Evolutionary conservation across 2,329 filamentous ascomycete genomes (phyloP).

Genomic region (Colletotrichum karsti): DNA sequence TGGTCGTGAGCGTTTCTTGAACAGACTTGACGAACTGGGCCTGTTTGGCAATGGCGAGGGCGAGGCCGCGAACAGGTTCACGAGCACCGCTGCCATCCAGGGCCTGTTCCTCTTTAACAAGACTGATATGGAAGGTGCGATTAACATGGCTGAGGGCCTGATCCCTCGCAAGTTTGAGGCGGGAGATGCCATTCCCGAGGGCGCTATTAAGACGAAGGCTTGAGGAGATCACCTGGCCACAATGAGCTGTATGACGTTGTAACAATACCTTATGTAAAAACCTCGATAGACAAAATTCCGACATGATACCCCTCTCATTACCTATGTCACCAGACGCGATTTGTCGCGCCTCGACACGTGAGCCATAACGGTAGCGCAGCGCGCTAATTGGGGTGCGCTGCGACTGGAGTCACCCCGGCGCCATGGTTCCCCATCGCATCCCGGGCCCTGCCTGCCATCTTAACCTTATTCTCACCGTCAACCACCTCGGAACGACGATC

Average conservation of each 20-base stretch:
- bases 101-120: constrained; percentile 97
- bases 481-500: background rate
- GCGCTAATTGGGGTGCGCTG: background rate
- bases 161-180: constrained; percentile 66
- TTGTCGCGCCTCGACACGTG: background rate
- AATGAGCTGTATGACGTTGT: background rate
- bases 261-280: constrained; percentile 21
- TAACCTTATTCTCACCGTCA: background rate
- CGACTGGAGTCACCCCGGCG: background rate
- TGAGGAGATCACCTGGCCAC: constrained; percentile 28
- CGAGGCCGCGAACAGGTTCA: constrained; percentile 57
- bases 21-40: constrained; percentile 73
- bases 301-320: constrained; percentile 8
- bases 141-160: constrained; percentile 77
- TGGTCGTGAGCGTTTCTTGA: constrained; percentile 75
- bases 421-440: background rate
- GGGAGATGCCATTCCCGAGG: constrained; percentile 45
- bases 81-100: constrained; percentile 92
- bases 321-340: background rate
- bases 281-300: background rate
- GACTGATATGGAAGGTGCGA: constrained; percentile 86
- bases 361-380: background rate
- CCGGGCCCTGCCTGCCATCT: too few species aligned
- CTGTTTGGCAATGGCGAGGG: constrained; percentile 69
- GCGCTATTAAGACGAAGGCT: constrained; percentile 50